Base-by-base conservation (phyloP, 495 filamentous ascomycete genomes). In the Hypoxylon fuscum region DNA sequence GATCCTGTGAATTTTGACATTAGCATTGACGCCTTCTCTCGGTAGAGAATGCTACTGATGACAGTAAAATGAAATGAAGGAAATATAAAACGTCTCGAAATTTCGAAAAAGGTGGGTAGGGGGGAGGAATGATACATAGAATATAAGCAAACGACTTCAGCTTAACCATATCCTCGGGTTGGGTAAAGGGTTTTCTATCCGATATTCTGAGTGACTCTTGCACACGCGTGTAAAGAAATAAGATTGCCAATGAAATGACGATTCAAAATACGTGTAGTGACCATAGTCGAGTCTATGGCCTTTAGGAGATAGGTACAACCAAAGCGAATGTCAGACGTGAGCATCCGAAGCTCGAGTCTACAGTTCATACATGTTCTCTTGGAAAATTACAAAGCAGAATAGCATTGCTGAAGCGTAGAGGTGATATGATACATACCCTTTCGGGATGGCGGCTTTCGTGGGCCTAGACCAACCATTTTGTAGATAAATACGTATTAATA, bases 401-500 rank as follows among this genome's bases (percentile, higher is more conserved):
- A 5, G 9, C 8, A 40, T 17, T n/a, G 63, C 18, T 29, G 42
- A 40, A 62, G 53, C 43, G 27, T 12, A 57, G 11, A 45, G 17
- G 43, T 22, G 31, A 58, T 32, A 40, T 38, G 37, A 55, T 73
- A 77, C 85, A 76, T 81, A 85, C 90, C 90, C 82, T 88, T 92
- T 66, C 90, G 88, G 77, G 88, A 89, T 41, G 87, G 88, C 48
- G 83, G 86, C 65, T 83, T 83, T 70, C 88, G 87, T 55, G 90
- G 88, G 71, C 87, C 88, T 63, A 90, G 72, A 72, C 87, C 88
- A 63, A 90, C 88, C 90, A 93, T 93, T 62, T 71, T 91, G 79
- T 49, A 23, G 45, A 31, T 60, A 54, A 23, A 47, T 48, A n/a
- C 48, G 8, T 62, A 42, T 47, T 50, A 51, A 45, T 50, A 62